Evolutionary conservation across 257 asterid genomes (phyloP), one percentile per base, ranked within the genome.

Genomic region (Ilex asprella): DNA sequence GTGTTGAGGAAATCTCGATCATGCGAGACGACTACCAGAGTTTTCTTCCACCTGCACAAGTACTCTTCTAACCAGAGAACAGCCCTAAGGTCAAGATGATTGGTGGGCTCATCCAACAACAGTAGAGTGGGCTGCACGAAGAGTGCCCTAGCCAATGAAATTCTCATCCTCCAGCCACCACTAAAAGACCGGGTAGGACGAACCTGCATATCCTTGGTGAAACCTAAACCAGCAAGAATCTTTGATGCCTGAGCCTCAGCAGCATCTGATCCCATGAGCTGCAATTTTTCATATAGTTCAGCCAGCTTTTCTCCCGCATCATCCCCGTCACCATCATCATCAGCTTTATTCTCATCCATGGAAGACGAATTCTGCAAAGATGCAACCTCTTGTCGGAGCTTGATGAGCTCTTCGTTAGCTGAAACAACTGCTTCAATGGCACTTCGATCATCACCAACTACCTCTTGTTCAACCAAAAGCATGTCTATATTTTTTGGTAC

Each of bases 161-260:
- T 74, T 62, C 79, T 74, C 79, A 74, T 70, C 60, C 76, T 65
- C 75, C 79, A 74, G 29, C 79, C 79, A 57, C 79, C 79, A 52
- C 75, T 74, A 31, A 74, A 74, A 53, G 75, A 74, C 60, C 14
- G 65, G 12, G 79, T 74, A 8, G 72, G 44, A 13, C 75, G 69
- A 35, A 8, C 61, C 55, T 73, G 78, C 78, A 74, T 74, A 32
- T 59, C 78, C 71, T 74, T 74, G 21, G 75, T 74, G 55, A 74
- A 74, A 50, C 79, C 79, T 59, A 74, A 55, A 9, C 79, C 79
- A 31, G 72, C 72, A 69, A 74, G 75, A 65, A 74, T 74, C 61
- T 74, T 70, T 1, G 72, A 74, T 21, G 79, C 75, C 63, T 69
- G 75, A 29, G 79, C 55, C 39, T 74, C 75, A 39, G 75, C 79